phyloP scores from a whole-genome alignment of 2,329 filamentous ascomycete species.

The Penicillium hordei region DNA sequence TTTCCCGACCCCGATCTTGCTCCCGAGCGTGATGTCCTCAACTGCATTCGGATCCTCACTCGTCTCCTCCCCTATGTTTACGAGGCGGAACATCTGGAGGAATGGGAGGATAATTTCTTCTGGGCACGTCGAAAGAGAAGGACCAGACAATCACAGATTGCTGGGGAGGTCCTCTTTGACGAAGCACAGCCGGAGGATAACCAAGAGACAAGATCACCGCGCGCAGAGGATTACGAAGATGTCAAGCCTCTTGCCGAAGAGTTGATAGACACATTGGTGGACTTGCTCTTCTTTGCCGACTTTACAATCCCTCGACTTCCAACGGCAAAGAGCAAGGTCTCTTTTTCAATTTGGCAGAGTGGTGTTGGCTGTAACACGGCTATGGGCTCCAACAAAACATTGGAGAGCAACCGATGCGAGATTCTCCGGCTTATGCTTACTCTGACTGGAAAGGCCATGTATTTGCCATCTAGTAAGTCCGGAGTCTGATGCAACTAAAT shows the following conservation, averaged over 20 bases:
- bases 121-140: constrained; percentile 75
- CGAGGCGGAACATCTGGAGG: constrained; percentile 76
- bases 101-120: constrained; percentile 93
- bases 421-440: constrained; percentile 82
- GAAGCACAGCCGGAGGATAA: constrained; percentile 61
- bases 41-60: constrained; percentile 89
- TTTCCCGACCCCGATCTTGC: constrained; percentile 86
- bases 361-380: constrained; percentile 93
- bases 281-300: constrained; percentile 86
- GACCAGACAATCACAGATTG: constrained; percentile 64
- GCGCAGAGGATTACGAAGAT: constrained; percentile 70
- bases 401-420: constrained; percentile 90
- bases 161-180: constrained; percentile 80
- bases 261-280: constrained; percentile 82
- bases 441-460: constrained; percentile 88
- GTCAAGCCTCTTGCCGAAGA: constrained; percentile 88
- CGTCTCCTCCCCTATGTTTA: constrained; percentile 88
- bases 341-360: constrained; percentile 96
- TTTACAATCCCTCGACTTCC: constrained; percentile 77
- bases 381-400: constrained; percentile 83
- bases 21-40: constrained; percentile 81
- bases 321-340: constrained; percentile 73
- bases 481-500: not conserved
- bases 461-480: constrained; percentile 69
- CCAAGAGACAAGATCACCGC: constrained; percentile 44